Base-by-base conservation (phyloP, 805 yeast species). In the Wickerhamiella parazyma region DNA sequence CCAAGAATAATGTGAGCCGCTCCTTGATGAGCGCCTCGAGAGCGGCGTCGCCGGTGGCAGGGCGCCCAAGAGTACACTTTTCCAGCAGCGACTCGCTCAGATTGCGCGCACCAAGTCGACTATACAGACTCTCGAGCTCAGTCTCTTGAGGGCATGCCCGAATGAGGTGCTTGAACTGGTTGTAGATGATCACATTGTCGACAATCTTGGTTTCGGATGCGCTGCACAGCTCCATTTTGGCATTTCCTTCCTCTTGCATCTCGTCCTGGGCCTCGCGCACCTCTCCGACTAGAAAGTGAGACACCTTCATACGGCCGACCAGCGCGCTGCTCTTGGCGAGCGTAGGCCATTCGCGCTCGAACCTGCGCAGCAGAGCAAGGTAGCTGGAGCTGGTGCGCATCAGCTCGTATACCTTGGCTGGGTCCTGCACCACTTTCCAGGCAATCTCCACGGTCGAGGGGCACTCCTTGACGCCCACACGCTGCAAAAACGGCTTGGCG, bases 141-240 rank as follows among this genome's bases (percentile, higher is more conserved):
- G 44, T 44, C n/a, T 51, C 56, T 42, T 57, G 65, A 1, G 69
- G 69, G 3, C 63, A 63, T 1, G 60, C 50, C 16, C 53, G 42
- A 9, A 63, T 41, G 12, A 54, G 47, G 18, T 45, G 28, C 40
- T 57, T 60, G 52, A 64, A 64, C 38, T 54, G 53, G 46, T 63
- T 61, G 52, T 51, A 63, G 5, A 53, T 42, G 9, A 62, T 55
- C 6, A 65, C 58, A 43, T 65, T 63, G 44, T 64, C 67, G 8
- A 60, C 61, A 31, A 64, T 53, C 8, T 56, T 58, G 19, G 62
- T 42, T 11, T 61, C 56, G 1, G 45, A 11, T 1, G 64, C 59
- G 4, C 44, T 18, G 11, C 54, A 55, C 18, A 64, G 51, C 12
- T 55, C 43, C 8, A 41, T 47, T 26, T 46, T 48, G 1, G 50